These are phyloP conservation scores for Cubamyces lactineus DNA, from an alignment of 768 basidiomycete genomes.

Conservation along the genomic window DNA sequence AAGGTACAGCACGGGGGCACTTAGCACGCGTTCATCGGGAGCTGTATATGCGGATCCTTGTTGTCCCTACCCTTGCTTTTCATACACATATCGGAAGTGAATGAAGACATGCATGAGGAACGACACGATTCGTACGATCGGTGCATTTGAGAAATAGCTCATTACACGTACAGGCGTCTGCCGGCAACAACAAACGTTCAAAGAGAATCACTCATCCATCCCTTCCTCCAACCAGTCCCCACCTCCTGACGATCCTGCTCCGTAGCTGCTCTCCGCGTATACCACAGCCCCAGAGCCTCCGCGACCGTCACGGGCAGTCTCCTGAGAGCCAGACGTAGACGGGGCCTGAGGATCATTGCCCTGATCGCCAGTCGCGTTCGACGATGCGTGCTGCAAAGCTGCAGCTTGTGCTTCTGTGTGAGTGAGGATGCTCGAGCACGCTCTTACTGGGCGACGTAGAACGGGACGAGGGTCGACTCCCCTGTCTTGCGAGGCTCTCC, in stretches of 20 bases:
- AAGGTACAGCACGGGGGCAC: too few species aligned
- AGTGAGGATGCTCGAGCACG: too few species aligned
- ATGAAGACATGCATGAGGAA: too few species aligned
- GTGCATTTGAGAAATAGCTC: background rate
- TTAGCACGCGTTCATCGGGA: background rate
- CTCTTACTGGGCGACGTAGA: too few species aligned
- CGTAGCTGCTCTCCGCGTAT: slow-evolving; percentile 3
- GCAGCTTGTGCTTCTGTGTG: too few species aligned
- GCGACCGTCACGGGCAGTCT: background rate
- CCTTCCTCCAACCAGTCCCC: slow-evolving; percentile 16
- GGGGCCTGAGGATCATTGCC: background rate
- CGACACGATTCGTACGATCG: background rate
- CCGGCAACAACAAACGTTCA: background rate
- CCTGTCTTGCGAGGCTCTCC: too few species aligned
- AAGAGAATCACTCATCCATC: background rate
- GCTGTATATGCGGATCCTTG: too few species aligned
- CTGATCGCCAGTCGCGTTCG: too few species aligned
- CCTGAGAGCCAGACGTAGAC: background rate
- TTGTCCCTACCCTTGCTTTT: too few species aligned
- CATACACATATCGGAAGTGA: too few species aligned
- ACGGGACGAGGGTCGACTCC: too few species aligned
- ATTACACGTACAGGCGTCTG: background rate
- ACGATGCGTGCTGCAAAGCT: too few species aligned
- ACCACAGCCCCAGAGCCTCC: background rate
- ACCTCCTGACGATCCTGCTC: slow-evolving; percentile 5